Percentiles rank a stretch among this genome's conserved stretches.
These are phyloP conservation scores for Neurospora sp. DNA, from an alignment of 495 filamentous ascomycete species.

Conservation along the genomic window DNA sequence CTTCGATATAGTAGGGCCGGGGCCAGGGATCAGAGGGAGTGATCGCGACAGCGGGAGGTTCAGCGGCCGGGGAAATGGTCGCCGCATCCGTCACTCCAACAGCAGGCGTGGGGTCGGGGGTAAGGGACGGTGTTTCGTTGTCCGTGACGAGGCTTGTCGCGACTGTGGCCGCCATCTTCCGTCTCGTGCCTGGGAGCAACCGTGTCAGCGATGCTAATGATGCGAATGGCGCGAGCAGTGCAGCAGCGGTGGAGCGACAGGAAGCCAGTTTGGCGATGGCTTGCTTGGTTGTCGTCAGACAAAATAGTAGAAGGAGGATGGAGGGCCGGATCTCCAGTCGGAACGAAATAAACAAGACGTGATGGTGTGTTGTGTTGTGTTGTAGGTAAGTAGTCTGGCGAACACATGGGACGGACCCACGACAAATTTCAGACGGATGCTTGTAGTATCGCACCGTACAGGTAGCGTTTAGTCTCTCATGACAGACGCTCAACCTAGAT, in stretches of 20 bases:
- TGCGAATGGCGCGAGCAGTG: background rate
- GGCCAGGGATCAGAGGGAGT: constrained; percentile 57
- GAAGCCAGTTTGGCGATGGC: background rate
- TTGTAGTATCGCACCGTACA: background rate
- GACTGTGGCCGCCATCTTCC: background rate
- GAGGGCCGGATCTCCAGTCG: background rate
- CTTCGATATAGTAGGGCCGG: constrained; percentile 66
- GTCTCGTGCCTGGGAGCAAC: background rate
- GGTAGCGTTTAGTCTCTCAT: no score
- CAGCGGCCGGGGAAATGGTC: background rate
- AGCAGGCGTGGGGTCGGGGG: constrained; percentile 21
- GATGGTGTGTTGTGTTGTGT: background rate
- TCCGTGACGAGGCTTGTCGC: background rate
- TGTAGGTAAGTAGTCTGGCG: background rate
- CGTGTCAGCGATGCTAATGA: background rate
- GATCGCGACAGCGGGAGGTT: constrained; percentile 19
- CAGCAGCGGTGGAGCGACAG: background rate
- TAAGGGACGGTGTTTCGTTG: background rate
- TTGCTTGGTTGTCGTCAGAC: background rate
- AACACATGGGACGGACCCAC: background rate
- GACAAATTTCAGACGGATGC: background rate
- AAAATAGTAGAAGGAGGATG: background rate
- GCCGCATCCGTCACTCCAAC: background rate
- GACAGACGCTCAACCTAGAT: no score
- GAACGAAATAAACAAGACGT: background rate